Percentiles rank a stretch among this genome's conserved stretches.
These are phyloP conservation scores for Bisporella sp. DNA, from an alignment of 2,329 filamentous ascomycete species.

Conservation along the genomic window DNA sequence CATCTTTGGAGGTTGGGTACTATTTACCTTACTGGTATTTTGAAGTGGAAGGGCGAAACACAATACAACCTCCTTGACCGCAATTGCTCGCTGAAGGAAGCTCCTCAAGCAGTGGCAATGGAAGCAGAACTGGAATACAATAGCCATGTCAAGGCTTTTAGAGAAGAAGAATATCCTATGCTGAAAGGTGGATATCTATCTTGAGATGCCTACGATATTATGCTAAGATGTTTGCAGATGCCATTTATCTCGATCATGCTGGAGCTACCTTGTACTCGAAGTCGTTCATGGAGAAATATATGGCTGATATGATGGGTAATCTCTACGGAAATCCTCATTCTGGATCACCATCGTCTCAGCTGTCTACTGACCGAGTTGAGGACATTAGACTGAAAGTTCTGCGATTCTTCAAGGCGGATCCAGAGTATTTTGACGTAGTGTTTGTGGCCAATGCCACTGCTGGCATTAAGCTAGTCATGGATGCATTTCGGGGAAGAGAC, in stretches of 20 bases:
- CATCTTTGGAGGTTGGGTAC: too few species aligned
- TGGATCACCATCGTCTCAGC: conserved; percentile 71
- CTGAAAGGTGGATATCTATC: conserved; percentile 45
- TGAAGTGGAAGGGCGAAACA: too few species aligned
- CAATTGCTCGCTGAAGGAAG: background rate
- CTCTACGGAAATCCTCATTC: conserved; percentile 93
- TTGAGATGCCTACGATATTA: background rate
- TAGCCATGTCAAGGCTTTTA: conserved; percentile 48
- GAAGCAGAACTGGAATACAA: conserved; percentile 41
- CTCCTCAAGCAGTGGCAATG: conserved; percentile 10
- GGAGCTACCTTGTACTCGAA: conserved; percentile 82
- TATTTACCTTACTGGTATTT: too few species aligned
- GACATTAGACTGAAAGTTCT: conserved; percentile 66
- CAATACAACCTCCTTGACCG: too few species aligned
- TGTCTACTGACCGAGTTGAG: conserved; percentile 68
- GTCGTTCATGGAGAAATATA: conserved; percentile 73
- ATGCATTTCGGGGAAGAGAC: conserved; percentile 62
- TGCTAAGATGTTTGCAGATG: conserved; percentile 14
- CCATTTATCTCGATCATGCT: conserved; percentile 80
- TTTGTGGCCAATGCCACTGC: conserved; percentile 93
- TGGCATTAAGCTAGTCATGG: conserved; percentile 78
- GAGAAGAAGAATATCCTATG: conserved; percentile 61
- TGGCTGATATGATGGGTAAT: conserved; percentile 61
- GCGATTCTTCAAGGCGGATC: conserved; percentile 73
- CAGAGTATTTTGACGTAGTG: conserved; percentile 75